A percentile compares a stretch with the other conserved stretches of the same genome.
These are phyloP conservation scores for Cinchona pubescens DNA, from an alignment of 257 asterid species.

Conservation along the genomic window DNA sequence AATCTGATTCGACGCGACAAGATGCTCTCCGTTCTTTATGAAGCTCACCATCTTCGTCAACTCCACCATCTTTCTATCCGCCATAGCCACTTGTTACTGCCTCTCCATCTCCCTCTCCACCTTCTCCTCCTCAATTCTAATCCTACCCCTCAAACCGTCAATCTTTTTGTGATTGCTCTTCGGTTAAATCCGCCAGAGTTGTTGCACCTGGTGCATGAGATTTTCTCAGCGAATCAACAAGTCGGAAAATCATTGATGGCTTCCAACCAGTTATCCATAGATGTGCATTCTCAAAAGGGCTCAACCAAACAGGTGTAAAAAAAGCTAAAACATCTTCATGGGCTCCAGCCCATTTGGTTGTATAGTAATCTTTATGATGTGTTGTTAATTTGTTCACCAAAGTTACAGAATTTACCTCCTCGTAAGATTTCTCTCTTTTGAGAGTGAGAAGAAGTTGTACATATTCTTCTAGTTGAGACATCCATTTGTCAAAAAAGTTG, in stretches of 20 bases:
- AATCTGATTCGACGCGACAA: conserved; percentile 16
- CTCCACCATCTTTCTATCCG: conserved; percentile 55
- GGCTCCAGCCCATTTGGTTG: conserved; percentile 57
- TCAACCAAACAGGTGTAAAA: conserved; percentile 53
- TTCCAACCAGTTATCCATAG: conserved; percentile 76
- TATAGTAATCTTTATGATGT: conserved; percentile 70
- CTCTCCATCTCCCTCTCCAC: conserved; percentile 78
- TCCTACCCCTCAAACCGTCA: conserved; percentile 36
- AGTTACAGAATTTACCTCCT: conserved; percentile 12
- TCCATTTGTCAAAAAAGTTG: conserved; percentile 52
- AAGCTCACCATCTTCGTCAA: conserved; percentile 27
- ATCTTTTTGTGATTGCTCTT: conserved; percentile 41
- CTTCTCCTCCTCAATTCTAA: conserved; percentile 52
- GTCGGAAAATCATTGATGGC: conserved; percentile 53
- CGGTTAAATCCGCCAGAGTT: conserved; percentile 15
- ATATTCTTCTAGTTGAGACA: conserved; percentile 47
- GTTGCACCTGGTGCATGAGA: not conserved
- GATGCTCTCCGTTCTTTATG: not conserved
- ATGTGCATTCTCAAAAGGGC: conserved; percentile 45
- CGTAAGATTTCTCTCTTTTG: not conserved
- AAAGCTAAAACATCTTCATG: conserved; percentile 54
- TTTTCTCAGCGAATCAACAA: conserved; percentile 31
- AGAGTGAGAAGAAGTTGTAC: conserved; percentile 18
- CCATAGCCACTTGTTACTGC: conserved; percentile 62
- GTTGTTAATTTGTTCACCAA: conserved; percentile 40